Evolutionary conservation across 2,329 filamentous ascomycete species (phyloP).

Genomic region (Fusarium drepaniforme): DNA sequence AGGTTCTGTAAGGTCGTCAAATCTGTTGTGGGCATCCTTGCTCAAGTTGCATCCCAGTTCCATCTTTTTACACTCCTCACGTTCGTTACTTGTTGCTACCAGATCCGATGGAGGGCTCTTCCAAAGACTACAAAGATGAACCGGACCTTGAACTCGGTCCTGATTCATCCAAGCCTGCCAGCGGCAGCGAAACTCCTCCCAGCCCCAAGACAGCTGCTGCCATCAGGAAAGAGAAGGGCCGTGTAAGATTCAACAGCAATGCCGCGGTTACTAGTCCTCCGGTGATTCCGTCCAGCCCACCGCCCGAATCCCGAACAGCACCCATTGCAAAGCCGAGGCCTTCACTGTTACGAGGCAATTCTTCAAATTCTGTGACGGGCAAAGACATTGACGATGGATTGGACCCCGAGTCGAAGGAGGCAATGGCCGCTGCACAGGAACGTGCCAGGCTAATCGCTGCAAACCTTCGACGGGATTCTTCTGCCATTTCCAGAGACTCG

Average conservation of each 20-base stretch:
- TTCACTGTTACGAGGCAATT: constrained; percentile 58
- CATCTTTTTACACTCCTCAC: constrained; percentile 19
- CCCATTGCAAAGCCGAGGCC: constrained; percentile 50
- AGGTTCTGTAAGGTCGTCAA: constrained; percentile 14
- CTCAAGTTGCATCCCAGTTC: constrained; percentile 21
- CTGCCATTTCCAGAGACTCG: constrained; percentile 49
- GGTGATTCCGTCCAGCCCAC: constrained; percentile 23
- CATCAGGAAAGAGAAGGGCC: constrained; percentile 57
- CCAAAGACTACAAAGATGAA: constrained; percentile 35
- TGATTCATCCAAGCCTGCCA: constrained; percentile 13
- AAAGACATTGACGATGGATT: constrained; percentile 43
- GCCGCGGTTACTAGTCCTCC: constrained; percentile 50
- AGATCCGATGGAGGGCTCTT: constrained; percentile 37
- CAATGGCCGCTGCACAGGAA: constrained; percentile 54
- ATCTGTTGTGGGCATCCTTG: constrained; percentile 20
- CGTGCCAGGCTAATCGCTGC: constrained; percentile 58
- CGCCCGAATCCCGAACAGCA: constrained; percentile 27
- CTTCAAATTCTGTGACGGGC: constrained; percentile 53
- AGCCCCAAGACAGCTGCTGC: constrained; percentile 30
- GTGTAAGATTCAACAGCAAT: constrained; percentile 63
- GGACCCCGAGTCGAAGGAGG: constrained; percentile 50
- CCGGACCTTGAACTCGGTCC: constrained; percentile 36
- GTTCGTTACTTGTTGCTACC: constrained; percentile 23
- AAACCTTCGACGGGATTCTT: constrained; percentile 52
- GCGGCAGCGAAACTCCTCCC: constrained; percentile 20